phyloP scores from a whole-genome alignment of 441 rosid genomes.

The Biscutella laevigata region DNA sequence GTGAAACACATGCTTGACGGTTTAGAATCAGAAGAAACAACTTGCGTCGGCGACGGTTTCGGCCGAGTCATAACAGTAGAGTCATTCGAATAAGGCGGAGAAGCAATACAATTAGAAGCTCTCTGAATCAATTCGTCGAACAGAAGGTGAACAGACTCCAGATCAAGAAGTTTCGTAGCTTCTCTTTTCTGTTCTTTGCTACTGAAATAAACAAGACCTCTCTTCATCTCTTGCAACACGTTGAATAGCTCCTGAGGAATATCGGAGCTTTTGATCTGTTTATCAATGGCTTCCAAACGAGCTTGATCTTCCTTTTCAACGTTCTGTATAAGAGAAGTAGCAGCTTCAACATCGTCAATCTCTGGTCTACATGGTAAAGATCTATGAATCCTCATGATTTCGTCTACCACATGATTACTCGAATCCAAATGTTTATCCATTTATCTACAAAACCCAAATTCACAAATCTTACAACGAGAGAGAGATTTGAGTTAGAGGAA shows the following conservation, averaged over 20 bases:
- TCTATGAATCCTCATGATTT: slow-evolving; percentile 79
- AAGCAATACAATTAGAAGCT: slow-evolving; percentile 55
- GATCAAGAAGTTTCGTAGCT: slow-evolving; percentile 63
- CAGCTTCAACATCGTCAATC: slow-evolving; percentile 75
- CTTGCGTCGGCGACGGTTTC: not conserved
- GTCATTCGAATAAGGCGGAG: slow-evolving; percentile 28
- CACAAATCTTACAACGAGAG: not conserved
- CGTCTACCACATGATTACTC: slow-evolving; percentile 54
- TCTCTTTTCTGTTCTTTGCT: slow-evolving; percentile 70
- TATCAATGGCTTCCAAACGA: slow-evolving; percentile 45
- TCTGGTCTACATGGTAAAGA: slow-evolving; percentile 67
- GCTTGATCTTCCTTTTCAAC: slow-evolving; percentile 71
- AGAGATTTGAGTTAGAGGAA: too few relatives aligned
- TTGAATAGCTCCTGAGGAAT: slow-evolving; percentile 67
- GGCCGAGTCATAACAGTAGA: slow-evolving; percentile 16
- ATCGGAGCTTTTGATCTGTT: slow-evolving; percentile 35
- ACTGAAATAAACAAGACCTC: slow-evolving; percentile 37
- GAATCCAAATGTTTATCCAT: slow-evolving; percentile 41
- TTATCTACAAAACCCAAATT: slow-evolving; percentile 2
- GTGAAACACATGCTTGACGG: slow-evolving; percentile 26
- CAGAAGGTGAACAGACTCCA: slow-evolving; percentile 50
- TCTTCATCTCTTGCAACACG: slow-evolving; percentile 68
- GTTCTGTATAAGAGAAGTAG: slow-evolving; percentile 46
- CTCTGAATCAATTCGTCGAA: slow-evolving; percentile 83
- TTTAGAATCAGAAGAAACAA: slow-evolving; percentile 14